Evolutionary conservation across 1,284 basidiomycete species (phyloP).

Genomic region (Ceratobasidium sp.): DNA sequence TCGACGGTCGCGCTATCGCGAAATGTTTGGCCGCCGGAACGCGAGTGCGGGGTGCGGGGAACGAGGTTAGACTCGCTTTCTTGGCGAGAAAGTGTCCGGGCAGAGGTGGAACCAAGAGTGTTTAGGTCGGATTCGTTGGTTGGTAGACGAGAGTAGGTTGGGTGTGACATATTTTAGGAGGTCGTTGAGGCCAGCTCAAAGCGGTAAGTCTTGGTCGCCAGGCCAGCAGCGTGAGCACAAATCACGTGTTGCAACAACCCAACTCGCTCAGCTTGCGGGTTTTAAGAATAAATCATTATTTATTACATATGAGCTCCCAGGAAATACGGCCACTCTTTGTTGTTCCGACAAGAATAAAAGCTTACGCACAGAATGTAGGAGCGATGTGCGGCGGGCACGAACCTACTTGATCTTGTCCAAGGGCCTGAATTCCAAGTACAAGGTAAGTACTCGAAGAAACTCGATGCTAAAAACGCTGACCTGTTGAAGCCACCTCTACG

Average conservation of each 20-base stretch:
- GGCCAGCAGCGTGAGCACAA: neutral
- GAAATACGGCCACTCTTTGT: neutral
- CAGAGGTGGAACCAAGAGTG: constrained; percentile 6
- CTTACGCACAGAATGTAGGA: neutral
- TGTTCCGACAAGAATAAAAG: neutral
- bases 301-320: constrained; percentile 4
- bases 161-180: constrained; percentile 30
- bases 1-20: constrained; percentile 21
- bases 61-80: constrained; percentile 32
- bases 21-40: constrained; percentile 37
- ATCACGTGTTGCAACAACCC: neutral
- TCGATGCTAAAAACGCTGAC: constrained; percentile 57
- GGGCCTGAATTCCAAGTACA: constrained; percentile 61
- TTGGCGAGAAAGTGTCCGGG: constrained; percentile 18
- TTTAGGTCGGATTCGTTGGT: neutral
- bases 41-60: constrained; percentile 39
- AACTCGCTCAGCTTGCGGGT: too few species aligned
- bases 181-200: constrained; percentile 37
- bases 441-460: constrained; percentile 48
- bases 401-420: constrained; percentile 75
- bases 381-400: constrained; percentile 18
- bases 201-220: constrained; percentile 13
- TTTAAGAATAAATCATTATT: constrained; percentile 12
- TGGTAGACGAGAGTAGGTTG: constrained; percentile 36
- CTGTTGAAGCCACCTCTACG: constrained; percentile 95